These are phyloP conservation scores for Pyrenochaeta sp. DNA, from an alignment of 2,329 filamentous ascomycete genomes.

Conservation along the genomic window DNA sequence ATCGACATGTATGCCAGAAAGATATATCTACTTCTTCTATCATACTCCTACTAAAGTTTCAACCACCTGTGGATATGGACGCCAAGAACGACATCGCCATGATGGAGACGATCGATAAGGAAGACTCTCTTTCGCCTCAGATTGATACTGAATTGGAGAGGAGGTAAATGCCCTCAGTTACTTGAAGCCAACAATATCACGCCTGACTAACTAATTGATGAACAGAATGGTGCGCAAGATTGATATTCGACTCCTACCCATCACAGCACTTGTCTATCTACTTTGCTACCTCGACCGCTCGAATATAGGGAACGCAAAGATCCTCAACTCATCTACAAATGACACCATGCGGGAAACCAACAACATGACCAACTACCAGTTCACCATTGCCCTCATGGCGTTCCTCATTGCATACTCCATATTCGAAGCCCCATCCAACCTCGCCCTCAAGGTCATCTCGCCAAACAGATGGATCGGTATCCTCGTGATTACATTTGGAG, in stretches of 20 bases:
- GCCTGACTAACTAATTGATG: background rate
- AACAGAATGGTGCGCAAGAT: constrained; percentile 2
- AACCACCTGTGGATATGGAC: background rate
- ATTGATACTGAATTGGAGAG: background rate
- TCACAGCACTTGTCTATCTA: constrained; percentile 1
- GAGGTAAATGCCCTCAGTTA: background rate
- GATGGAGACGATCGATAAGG: background rate
- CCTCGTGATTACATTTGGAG: constrained; percentile 56
- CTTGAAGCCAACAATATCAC: background rate
- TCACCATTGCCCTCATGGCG: constrained; percentile 25
- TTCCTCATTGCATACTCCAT: constrained; percentile 44
- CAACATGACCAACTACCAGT: constrained; percentile 67
- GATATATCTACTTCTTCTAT: background rate
- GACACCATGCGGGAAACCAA: constrained; percentile 70
- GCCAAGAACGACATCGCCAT: background rate
- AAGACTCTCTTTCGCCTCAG: background rate
- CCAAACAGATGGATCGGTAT: constrained; percentile 37
- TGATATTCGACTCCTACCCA: background rate
- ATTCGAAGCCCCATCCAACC: constrained; percentile 63
- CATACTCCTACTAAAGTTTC: background rate
- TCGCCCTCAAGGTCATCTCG: constrained; percentile 63
- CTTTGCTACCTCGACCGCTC: constrained; percentile 4
- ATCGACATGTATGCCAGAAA: background rate
- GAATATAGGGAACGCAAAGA: constrained; percentile 68
- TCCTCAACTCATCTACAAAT: constrained; percentile 66